Evolutionary conservation across 2,329 filamentous ascomycete species (phyloP), one percentile per base, ranked within the genome.

Genomic region (Diaporthe humulicola): DNA sequence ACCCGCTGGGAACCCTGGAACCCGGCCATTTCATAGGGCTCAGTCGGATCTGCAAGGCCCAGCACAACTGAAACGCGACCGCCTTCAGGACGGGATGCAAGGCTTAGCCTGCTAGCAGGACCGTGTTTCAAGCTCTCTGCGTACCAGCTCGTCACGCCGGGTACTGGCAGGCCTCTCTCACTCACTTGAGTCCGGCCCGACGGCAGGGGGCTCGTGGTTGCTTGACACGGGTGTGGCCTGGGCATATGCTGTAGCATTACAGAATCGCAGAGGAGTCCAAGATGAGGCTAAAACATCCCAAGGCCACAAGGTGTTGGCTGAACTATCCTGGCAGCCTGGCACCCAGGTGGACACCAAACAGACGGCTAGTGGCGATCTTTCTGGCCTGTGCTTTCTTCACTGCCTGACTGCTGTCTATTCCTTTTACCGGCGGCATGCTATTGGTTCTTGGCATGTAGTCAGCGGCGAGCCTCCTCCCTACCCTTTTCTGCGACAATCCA

Each of bases 231-330:
- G 25, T 28, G 54, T 15, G 14, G 45, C 33, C 38, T 52, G 33
- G 42, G 30, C 56, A 15, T 12, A 40, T 33, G 70, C 40, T 72
- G 56, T 42, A 57, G 40, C 56, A 28, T 64, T 33, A n/a, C 22
- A 30, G 28, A 40, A 30, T 48, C 22, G 42, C 45, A 36, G n/a
- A 48, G 22, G 40, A 61, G 70, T 50, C 56, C 40, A 71, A 48
- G 40, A 60, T 19, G 30, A 72, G 70, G 70, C 70, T 72, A 72
- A 72, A 72, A 72, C 70, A 64, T 72, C 57, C 70, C 70, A 58
- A 54, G 56, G 45, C 67, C 28, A 45, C 50, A 45, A 45, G 50
- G 38, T 58, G 40, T 70, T 40, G 36, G 40, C 40, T 15, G 38
- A 38, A 54, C 17, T 52, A 50, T 42, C 42, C 60, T 52, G 25